Conservation (phyloP, 371 early-diverging fungal genomes). For the Mortierella sp. region DNA sequence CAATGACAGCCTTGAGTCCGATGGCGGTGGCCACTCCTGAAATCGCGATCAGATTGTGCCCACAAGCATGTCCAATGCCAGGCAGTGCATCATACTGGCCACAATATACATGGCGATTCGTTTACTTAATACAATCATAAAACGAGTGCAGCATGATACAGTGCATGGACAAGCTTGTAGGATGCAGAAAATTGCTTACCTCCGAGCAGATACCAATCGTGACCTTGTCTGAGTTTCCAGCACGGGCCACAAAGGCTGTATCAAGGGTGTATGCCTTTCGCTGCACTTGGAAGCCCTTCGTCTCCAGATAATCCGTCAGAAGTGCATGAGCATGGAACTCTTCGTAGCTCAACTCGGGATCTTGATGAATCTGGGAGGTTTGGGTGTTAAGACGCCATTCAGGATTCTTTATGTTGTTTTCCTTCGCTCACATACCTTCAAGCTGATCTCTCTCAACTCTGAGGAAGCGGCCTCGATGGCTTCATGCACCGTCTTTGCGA, state of each 20-base stretch:
- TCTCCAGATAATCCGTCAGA: constrained; percentile 54
- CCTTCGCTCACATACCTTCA: constrained; percentile 60
- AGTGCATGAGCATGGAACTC: constrained; percentile 56
- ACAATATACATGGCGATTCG: background rate
- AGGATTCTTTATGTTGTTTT: too few species aligned
- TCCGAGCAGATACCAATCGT: constrained; percentile 56
- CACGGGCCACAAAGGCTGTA: constrained; percentile 59
- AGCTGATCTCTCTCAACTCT: constrained; percentile 59
- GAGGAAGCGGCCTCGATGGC: constrained; percentile 57
- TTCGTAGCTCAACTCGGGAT: constrained; percentile 56
- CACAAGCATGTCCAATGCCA: constrained; percentile 32
- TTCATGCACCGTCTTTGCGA: constrained; percentile 48
- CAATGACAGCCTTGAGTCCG: constrained; percentile 65
- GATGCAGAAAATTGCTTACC: constrained; percentile 18
- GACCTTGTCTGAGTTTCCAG: constrained; percentile 42
- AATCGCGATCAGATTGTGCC: constrained; percentile 60
- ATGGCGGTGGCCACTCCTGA: constrained; percentile 74
- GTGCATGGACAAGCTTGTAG: too few species aligned
- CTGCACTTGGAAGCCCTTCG: constrained; percentile 55
- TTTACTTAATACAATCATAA: too few species aligned
- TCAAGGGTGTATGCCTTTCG: constrained; percentile 52
- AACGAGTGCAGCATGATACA: too few species aligned
- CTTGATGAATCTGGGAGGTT: constrained; percentile 56
- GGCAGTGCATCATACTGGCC: constrained; percentile 36
- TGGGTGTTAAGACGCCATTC: too few species aligned